Percentiles rank a stretch among this genome's conserved stretches.
Conservation (phyloP, 768 basidiomycete species). For the Rhodotorula kratochvilovae region DNA sequence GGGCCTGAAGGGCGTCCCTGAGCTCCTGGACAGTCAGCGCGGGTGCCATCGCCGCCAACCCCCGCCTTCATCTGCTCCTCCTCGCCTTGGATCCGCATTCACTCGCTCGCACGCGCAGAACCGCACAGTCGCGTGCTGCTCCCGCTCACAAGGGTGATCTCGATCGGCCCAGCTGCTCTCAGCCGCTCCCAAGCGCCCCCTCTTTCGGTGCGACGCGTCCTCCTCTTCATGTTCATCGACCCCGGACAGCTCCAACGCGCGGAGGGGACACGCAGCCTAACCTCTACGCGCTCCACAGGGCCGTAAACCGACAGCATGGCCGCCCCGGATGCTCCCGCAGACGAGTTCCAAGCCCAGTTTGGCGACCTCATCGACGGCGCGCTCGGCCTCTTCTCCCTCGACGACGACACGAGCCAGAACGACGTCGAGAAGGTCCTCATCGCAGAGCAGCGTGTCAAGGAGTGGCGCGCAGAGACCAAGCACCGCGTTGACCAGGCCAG, state of each 20-base stretch:
- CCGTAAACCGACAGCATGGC: not conserved
- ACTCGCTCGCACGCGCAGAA: not conserved
- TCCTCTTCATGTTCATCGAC: not conserved
- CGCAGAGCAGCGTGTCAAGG: slow-evolving; percentile 13
- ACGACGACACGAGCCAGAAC: slow-evolving; percentile 3
- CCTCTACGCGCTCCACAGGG: too few species aligned
- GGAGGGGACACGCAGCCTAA: not conserved
- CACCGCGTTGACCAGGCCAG: slow-evolving; percentile 29
- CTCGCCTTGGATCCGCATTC: not conserved
- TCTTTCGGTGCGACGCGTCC: not conserved
- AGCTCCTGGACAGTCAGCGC: slow-evolving; percentile 43
- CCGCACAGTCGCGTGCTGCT: not conserved
- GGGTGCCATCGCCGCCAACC: not conserved
- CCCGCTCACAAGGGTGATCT: not conserved
- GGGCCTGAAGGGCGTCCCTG: slow-evolving; percentile 41
- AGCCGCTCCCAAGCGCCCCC: not conserved
- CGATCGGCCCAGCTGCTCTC: not conserved
- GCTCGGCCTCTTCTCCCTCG: slow-evolving; percentile 15
- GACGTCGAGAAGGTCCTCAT: slow-evolving; percentile 28
- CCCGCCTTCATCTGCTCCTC: not conserved
- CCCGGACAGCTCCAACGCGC: too few species aligned
- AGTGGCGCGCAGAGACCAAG: slow-evolving; percentile 5
- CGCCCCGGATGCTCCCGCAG: slow-evolving; percentile 1
- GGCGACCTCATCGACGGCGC: slow-evolving; percentile 15
- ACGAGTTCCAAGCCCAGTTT: slow-evolving; percentile 30